These are phyloP conservation scores for Eimeria acervulina DNA, from an alignment of 169 alveolate species.

Conservation along the genomic window DNA sequence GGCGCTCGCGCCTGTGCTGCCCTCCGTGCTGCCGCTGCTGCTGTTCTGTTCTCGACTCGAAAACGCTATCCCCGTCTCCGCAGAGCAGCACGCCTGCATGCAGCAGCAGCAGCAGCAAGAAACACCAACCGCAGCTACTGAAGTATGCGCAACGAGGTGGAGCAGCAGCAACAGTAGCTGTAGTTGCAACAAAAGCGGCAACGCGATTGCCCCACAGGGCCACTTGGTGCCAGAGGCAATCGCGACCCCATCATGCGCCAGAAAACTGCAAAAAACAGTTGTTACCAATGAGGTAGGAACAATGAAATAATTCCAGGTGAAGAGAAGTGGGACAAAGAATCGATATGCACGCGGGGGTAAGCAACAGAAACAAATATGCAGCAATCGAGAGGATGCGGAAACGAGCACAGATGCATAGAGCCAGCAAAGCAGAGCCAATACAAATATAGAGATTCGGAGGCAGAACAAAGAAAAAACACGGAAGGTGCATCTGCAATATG, in stretches of 20 bases:
- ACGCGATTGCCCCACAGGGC: background rate
- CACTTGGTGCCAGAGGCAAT: background rate
- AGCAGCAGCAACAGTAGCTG: background rate
- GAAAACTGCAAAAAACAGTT: background rate
- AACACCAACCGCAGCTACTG: background rate
- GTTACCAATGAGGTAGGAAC: background rate
- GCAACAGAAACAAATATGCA: background rate
- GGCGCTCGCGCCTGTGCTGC: background rate
- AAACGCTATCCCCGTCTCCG: conserved; percentile 60
- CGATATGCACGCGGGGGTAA: background rate
- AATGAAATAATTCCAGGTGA: background rate
- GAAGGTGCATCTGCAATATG: background rate
- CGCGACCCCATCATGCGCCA: background rate
- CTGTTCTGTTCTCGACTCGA: conserved; percentile 49
- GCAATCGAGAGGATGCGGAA: background rate
- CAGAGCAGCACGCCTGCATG: conserved; percentile 61
- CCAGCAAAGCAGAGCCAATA: background rate
- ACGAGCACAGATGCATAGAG: background rate
- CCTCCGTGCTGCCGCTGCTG: background rate
- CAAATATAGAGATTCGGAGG: background rate
- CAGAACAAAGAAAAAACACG: background rate
- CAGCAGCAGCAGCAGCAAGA: conserved; percentile 2
- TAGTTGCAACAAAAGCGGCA: background rate
- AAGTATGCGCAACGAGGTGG: background rate
- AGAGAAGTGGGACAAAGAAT: background rate